Percentiles rank a stretch among this genome's conserved stretches.
Evolutionary conservation across 257 asterid genomes (phyloP).

Genomic region (Linderniella brevidens): DNA sequence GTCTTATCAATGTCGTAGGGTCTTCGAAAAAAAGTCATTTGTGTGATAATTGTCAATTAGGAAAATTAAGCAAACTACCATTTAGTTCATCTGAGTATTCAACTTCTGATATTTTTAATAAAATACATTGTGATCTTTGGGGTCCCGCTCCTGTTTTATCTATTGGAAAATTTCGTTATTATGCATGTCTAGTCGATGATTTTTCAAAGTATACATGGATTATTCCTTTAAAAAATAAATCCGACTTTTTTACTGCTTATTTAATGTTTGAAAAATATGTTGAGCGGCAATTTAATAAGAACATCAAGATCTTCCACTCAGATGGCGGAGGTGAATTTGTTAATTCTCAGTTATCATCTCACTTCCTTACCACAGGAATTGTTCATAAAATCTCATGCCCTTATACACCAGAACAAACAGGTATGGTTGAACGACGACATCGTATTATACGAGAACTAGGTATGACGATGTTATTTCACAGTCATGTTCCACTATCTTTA

Average conservation of each 20-base stretch:
- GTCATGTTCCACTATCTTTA: neutral
- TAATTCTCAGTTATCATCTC: neutral
- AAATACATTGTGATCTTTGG: conserved; percentile 8
- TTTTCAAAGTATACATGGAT: conserved; percentile 5
- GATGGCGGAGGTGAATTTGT: conserved; percentile 6
- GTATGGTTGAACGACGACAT: conserved; percentile 7
- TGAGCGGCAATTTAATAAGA: neutral
- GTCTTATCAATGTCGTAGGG: conserved; percentile 8
- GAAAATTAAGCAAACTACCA: neutral
- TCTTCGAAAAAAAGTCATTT: neutral
- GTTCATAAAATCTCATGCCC: conserved; percentile 5
- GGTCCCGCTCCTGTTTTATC: conserved; percentile 8
- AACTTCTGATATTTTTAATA: conserved; percentile 3
- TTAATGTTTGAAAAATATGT: conserved; percentile 7
- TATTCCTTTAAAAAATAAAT: neutral
- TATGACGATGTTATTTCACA: conserved; percentile 9
- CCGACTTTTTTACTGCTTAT: conserved; percentile 3
- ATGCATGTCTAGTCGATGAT: conserved; percentile 10
- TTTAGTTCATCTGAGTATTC: neutral
- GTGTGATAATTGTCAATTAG: conserved; percentile 9
- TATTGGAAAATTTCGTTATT: conserved; percentile 3
- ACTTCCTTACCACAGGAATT: neutral
- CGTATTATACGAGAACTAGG: conserved; percentile 5
- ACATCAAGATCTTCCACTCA: conserved; percentile 4
- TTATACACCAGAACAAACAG: conserved; percentile 6